Evolutionary conservation across 2,329 filamentous ascomycete genomes (phyloP), one percentile per base, ranked within the genome.

Genomic region (Aspergillus sergii): DNA sequence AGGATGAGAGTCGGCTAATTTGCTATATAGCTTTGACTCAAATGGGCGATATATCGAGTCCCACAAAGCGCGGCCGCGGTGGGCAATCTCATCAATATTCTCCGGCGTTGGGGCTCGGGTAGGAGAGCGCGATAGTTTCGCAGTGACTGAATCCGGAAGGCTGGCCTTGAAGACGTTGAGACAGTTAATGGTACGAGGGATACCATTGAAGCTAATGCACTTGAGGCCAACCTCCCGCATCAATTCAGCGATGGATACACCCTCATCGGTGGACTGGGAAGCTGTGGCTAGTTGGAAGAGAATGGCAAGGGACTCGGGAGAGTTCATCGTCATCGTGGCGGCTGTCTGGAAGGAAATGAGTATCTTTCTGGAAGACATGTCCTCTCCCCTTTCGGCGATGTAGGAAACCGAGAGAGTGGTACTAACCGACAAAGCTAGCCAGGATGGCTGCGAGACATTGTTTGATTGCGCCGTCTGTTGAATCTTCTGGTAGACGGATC

Each of bases 271-370:
- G 2, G 73, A 64, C n/a, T 69, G 68, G 9, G 71, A 63, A 12
- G 72, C 66, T 4, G 77, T 75, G 9, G 76, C 80, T 23, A 81
- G 71, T 54, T 83, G 72, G 78, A 88, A 89, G 14, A 94, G 84
- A 26, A 85, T 78, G 4, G 86, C 79, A 68, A 94, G 86, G 3
- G 91, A 90, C 62, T 91, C 89, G 28, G 92, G 92, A 1, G 91
- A 93, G 81, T 96, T 95, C 82, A 95, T 88, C 1, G 92, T 95
- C 80, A 94, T 91, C 1, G 91, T 93, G 21, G 92, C 89, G 36
- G 92, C 92, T 0, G 92, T 90, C 89, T 92, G 28, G 19, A n/a
- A n/a, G 23, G 32, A n/a, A 43, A n/a, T 64, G 41, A 61, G n/a
- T 21, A 10, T 30, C 11, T 36, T 36, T 32, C 26, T 28, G 12